A percentile compares a stretch with the other conserved stretches of the same genome.
Conservation (phyloP, 768 basidiomycete species). For the Lactifluus rugatus region DNA sequence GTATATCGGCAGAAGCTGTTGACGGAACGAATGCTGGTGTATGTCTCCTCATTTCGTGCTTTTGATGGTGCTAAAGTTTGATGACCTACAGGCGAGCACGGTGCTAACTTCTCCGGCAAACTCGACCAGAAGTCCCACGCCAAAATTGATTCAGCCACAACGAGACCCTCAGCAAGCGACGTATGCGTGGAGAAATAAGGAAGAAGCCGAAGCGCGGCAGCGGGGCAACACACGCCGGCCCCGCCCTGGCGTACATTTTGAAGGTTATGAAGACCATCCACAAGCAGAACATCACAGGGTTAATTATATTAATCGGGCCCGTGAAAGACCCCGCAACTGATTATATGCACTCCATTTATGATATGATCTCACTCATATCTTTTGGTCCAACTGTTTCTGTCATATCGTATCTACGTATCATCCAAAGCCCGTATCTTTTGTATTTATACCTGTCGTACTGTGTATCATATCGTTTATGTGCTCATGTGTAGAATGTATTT, state of each 20-base stretch:
- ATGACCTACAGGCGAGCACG: constrained; percentile 45
- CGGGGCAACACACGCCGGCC: constrained; percentile 26
- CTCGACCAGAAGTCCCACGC: constrained; percentile 54
- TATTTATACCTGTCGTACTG: constrained; percentile 15
- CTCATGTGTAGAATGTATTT: constrained; percentile 7
- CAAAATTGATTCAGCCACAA: constrained; percentile 44
- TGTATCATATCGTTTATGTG: constrained; percentile 15
- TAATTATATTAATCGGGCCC: constrained; percentile 14
- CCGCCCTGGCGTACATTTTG: constrained; percentile 30
- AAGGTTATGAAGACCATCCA: constrained; percentile 24
- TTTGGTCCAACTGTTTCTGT: background rate
- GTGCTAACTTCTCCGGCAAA: constrained; percentile 66
- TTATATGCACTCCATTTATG: background rate
- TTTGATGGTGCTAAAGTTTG: background rate
- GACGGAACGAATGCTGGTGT: constrained; percentile 61
- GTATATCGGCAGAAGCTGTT: constrained; percentile 66
- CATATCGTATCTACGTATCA: constrained; percentile 12
- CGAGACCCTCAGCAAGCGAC: constrained; percentile 59
- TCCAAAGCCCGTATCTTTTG: background rate
- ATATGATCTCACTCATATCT: background rate
- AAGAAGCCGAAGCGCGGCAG: constrained; percentile 41
- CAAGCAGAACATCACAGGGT: constrained; percentile 16
- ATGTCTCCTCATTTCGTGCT: constrained; percentile 27
- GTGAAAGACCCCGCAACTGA: constrained; percentile 5
- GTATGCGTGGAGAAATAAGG: constrained; percentile 59